Evolutionary conservation across 805 yeast genomes (phyloP).

Genomic region (Starmerella scarabaei): DNA sequence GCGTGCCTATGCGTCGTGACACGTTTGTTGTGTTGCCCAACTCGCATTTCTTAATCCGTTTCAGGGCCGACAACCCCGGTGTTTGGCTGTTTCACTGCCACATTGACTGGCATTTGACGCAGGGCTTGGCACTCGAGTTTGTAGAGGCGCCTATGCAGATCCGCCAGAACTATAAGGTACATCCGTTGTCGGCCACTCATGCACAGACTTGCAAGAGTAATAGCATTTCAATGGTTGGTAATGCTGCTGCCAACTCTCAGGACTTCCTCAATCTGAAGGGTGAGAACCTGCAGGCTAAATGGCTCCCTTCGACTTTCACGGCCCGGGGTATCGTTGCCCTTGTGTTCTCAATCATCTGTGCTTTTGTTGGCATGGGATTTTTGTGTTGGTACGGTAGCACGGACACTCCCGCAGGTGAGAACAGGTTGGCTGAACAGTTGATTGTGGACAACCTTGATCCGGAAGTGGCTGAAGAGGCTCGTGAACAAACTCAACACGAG

Average conservation of each 20-base stretch:
- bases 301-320: conserved; percentile 81
- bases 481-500: background rate
- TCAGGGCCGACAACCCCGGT: conserved; percentile 91
- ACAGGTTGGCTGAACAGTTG: conserved; percentile 14
- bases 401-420: conserved; percentile 33
- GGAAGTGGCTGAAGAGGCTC: conserved; percentile 5
- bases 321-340: conserved; percentile 90
- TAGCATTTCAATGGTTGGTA: conserved; percentile 49
- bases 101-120: conserved; percentile 94
- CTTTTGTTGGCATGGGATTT: conserved; percentile 63
- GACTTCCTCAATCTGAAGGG: conserved; percentile 54
- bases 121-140: conserved; percentile 73
- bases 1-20: conserved; percentile 76
- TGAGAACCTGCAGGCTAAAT: conserved; percentile 51
- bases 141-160: conserved; percentile 73
- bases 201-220: conserved; percentile 45
- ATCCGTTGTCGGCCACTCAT: conserved; percentile 41
- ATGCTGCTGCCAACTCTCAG: conserved; percentile 77
- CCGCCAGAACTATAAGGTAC: conserved; percentile 39
- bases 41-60: conserved; percentile 74
- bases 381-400: conserved; percentile 77
- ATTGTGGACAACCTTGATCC: conserved; percentile 9
- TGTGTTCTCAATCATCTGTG: conserved; percentile 80
- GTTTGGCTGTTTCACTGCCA: conserved; percentile 99
- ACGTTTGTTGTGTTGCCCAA: conserved; percentile 65